Percentiles rank a stretch among this genome's conserved stretches.
phyloP scores from a whole-genome alignment of 1,284 basidiomycete genomes.

The Irpex rosettiformis region DNA sequence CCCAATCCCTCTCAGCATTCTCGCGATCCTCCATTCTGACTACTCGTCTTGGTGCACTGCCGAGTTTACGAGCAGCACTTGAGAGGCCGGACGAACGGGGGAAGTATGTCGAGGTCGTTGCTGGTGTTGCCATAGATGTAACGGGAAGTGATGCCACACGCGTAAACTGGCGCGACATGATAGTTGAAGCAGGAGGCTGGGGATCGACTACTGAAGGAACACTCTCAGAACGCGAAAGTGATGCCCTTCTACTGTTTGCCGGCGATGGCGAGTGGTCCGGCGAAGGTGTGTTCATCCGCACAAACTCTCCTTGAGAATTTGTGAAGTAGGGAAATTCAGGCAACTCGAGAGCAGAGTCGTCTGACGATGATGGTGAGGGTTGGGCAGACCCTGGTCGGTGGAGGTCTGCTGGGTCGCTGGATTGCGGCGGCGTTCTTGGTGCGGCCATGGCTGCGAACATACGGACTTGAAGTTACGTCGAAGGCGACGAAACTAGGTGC shows the following conservation, averaged over 20 bases:
- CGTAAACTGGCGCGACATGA: conserved; percentile 47
- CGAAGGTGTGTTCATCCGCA: conserved; percentile 3
- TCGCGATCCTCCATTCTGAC: conserved; percentile 40
- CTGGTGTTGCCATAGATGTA: conserved; percentile 28
- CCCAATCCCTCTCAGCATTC: conserved; percentile 23
- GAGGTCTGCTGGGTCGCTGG: neutral
- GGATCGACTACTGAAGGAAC: conserved; percentile 32
- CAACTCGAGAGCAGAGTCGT: conserved; percentile 6
- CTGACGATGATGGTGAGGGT: conserved; percentile 6
- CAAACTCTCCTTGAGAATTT: conserved; percentile 2
- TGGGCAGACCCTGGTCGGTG: neutral
- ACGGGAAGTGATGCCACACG: conserved; percentile 57
- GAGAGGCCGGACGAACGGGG: conserved; percentile 29
- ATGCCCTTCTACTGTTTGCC: neutral
- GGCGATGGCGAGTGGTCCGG: neutral
- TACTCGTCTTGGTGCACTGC: conserved; percentile 34
- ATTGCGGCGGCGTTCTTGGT: conserved; percentile 4
- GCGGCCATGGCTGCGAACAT: conserved; percentile 3
- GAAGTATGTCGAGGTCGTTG: conserved; percentile 19
- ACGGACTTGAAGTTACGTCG: neutral
- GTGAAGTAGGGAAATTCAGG: conserved; percentile 7
- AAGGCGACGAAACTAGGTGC: neutral
- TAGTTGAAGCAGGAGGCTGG: conserved; percentile 16
- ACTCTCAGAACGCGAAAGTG: conserved; percentile 66
- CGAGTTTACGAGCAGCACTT: conserved; percentile 33